Evolutionary conservation across 768 basidiomycete species (phyloP), one percentile per base, ranked within the genome.

Genomic region (Mycena galopus): DNA sequence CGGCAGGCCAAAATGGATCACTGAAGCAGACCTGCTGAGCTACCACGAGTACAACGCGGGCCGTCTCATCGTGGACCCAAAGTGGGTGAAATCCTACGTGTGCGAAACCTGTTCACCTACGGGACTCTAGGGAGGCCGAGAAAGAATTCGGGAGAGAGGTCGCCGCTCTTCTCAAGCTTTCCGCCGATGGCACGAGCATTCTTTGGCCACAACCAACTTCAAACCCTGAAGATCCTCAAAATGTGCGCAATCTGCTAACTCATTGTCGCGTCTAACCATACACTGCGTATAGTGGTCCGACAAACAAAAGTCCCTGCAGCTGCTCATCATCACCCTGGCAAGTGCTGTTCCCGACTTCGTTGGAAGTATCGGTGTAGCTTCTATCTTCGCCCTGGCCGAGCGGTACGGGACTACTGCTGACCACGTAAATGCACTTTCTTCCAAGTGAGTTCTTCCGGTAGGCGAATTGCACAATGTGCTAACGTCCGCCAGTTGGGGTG

Each of bases 151-250:
- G 91, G 12, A 88, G 88, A 27, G 81, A 81, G 4, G 78, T 91
- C 44, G 90, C 91, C 0, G 81, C 86, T 6, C 84, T 77, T 58
- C 82, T 93, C 64, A 93, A 93, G 83, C 82, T 91, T 9, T 86
- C 88, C 5, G 69, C 75, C 21, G 89, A 91, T 67, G 91, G 91
- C 0, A 87, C 82, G 21, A 89, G 85, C 59, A 87, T 93, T 12
- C 85, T 93, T 0, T 93, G 91, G 90, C 92, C 92, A 23, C 92
- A 93, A 75, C 91, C 92, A 2, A 86, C 87, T 1, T 88, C 92
- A 60, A 85, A 89, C 55, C 86, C 87, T 0, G 81, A 87, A n/a
- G 91, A 93, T 75, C 92, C 91, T 21, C 91, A 92, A 80, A 92
- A 91, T 74, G 87, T 87, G 44, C 57, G 83, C 25, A 3, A 29